phyloP scores from a whole-genome alignment of 371 early-diverging fungal genomes.

The Mortierella sp. region DNA sequence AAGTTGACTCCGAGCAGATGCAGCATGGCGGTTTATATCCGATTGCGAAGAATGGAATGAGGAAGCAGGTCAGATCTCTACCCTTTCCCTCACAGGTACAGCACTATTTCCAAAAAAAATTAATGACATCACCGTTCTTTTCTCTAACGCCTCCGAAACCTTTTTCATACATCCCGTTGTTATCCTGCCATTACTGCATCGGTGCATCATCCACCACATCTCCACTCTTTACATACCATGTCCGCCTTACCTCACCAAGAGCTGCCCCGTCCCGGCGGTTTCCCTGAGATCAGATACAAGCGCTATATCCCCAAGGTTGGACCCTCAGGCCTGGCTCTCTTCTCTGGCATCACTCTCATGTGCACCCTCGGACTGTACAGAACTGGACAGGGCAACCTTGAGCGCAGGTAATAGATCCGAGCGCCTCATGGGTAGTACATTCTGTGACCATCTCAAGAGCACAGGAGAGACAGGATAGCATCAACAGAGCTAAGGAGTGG shows the following conservation, averaged over 20 bases:
- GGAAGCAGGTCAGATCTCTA: not conserved
- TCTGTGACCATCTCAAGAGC: not conserved
- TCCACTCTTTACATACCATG: constrained; percentile 29
- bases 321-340: constrained; percentile 77
- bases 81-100: too few species aligned
- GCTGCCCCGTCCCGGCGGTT: constrained; percentile 81
- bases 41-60: not conserved
- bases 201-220: constrained; percentile 10
- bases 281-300: constrained; percentile 82
- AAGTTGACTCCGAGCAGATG: constrained; percentile 94
- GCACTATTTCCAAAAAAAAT: not conserved
- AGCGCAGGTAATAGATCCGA: constrained; percentile 71
- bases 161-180: constrained; percentile 4
- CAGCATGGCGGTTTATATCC: constrained; percentile 67
- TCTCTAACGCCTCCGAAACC: not conserved
- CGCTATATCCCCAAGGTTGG: constrained; percentile 93
- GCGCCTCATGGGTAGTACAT: not conserved
- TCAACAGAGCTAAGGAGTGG: not conserved
- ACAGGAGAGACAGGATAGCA: not conserved
- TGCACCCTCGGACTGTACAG: constrained; percentile 69
- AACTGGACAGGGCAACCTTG: constrained; percentile 76
- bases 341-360: constrained; percentile 67
- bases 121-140: not conserved
- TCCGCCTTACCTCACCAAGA: constrained; percentile 68
- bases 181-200: not conserved